These are phyloP conservation scores for Poterioochromonas sp. DNA, from an alignment of 352 stramenopile species.

Conservation along the genomic window DNA sequence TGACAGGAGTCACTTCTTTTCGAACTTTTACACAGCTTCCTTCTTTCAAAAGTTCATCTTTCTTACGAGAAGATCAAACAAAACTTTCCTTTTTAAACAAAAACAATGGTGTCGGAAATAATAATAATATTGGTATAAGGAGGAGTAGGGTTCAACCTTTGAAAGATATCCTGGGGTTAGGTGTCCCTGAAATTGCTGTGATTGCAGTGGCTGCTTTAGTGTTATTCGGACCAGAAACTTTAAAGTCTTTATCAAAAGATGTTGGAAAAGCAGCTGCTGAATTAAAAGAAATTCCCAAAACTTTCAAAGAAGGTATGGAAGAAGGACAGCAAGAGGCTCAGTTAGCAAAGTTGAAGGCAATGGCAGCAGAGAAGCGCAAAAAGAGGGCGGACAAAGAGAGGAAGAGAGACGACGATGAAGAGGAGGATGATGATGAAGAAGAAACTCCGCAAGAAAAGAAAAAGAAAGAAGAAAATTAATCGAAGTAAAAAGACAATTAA, in stretches of 20 bases:
- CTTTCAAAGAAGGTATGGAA: conserved; percentile 4
- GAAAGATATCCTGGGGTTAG: neutral
- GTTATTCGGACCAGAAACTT: neutral
- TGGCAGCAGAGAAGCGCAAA: neutral
- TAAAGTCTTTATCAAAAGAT: neutral
- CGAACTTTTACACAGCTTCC: too few species aligned
- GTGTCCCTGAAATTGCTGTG: neutral
- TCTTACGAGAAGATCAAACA: too few species aligned
- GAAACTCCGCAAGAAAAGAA: too few species aligned
- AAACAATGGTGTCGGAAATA: too few species aligned
- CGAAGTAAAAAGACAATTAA: too few species aligned
- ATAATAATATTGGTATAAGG: too few species aligned
- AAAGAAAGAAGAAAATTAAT: too few species aligned
- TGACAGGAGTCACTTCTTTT: too few species aligned
- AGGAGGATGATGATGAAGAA: neutral
- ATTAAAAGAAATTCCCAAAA: neutral
- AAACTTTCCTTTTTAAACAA: too few species aligned
- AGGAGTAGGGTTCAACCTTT: too few species aligned
- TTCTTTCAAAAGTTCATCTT: too few species aligned
- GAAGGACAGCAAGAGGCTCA: neutral
- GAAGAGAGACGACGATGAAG: neutral
- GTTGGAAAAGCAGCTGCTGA: neutral
- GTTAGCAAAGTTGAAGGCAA: neutral
- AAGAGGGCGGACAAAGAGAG: neutral
- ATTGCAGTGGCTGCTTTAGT: neutral